Evolutionary conservation across 495 filamentous ascomycete species (phyloP).

Genomic region (Aspergillus affinis): DNA sequence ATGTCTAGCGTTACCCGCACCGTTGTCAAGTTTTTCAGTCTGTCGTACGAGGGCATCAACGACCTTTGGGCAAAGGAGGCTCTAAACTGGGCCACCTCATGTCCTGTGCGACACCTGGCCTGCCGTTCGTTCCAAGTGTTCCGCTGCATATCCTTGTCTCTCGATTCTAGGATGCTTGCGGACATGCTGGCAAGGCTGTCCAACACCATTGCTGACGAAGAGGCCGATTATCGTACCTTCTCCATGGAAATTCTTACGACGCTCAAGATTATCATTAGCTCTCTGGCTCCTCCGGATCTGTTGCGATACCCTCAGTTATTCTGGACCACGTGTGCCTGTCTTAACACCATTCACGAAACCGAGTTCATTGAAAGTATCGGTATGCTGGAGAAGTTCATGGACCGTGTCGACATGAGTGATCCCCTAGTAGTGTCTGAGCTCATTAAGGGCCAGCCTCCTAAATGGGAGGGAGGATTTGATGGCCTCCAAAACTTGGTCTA

Average conservation of each 20-base stretch:
- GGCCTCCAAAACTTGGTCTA: constrained; percentile 83
- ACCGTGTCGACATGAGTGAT: constrained; percentile 78
- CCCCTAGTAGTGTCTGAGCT: constrained; percentile 65
- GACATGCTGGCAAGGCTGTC: constrained; percentile 94
- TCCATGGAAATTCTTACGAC: constrained; percentile 98
- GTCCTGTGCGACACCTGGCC: constrained; percentile 91
- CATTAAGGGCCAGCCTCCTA: constrained; percentile 72
- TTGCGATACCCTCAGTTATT: constrained; percentile 89
- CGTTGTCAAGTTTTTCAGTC: constrained; percentile 79
- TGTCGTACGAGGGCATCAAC: constrained; percentile 82
- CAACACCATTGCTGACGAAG: constrained; percentile 93
- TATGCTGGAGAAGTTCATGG: constrained; percentile 86
- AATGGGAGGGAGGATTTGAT: constrained; percentile 89
- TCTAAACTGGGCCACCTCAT: constrained; percentile 93
- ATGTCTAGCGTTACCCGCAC: constrained; percentile 82
- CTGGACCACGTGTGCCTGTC: constrained; percentile 94
- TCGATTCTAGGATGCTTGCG: constrained; percentile 90
- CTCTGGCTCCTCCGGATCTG: constrained; percentile 75
- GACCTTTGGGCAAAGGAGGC: constrained; percentile 88
- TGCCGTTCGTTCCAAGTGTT: constrained; percentile 98
- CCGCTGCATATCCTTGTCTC: constrained; percentile 82
- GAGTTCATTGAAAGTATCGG: constrained; percentile 89
- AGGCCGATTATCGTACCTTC: constrained; percentile 88
- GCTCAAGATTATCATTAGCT: constrained; percentile 81
- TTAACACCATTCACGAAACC: constrained; percentile 91